Evolutionary conservation across 2,329 filamentous ascomycete species (phyloP).

Genomic region (Aureobasidium musti): DNA sequence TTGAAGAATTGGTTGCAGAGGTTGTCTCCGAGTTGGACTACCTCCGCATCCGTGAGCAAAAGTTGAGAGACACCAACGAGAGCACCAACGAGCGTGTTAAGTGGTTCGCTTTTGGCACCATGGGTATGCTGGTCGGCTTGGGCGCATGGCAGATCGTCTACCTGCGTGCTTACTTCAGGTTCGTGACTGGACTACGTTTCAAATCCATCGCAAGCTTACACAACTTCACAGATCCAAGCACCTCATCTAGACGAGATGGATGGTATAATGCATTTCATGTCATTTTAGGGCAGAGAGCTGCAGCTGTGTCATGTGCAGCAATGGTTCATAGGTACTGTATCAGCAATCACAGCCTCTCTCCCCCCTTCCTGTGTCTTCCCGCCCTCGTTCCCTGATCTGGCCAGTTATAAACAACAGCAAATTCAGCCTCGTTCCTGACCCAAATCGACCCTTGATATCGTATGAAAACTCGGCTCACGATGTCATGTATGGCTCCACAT

Average conservation of each 20-base stretch:
- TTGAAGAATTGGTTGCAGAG: slow-evolving; percentile 87
- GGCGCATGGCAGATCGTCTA: slow-evolving; percentile 99
- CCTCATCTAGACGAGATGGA: slow-evolving; percentile 47
- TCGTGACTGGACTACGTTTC: slow-evolving; percentile 36
- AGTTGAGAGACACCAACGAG: slow-evolving; percentile 97
- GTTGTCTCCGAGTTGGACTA: slow-evolving; percentile 97
- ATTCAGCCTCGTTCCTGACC: neutral
- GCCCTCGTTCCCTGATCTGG: neutral
- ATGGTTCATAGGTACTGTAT: slow-evolving; percentile 28
- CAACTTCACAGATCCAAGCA: slow-evolving; percentile 49
- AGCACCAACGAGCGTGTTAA: slow-evolving; percentile 98
- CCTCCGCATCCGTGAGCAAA: slow-evolving; percentile 84
- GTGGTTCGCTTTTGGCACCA: slow-evolving; percentile 95
- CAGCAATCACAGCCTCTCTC: slow-evolving; percentile 25
- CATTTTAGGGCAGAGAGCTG: slow-evolving; percentile 17
- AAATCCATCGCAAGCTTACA: slow-evolving; percentile 11
- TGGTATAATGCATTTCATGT: slow-evolving; percentile 25
- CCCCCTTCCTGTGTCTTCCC: neutral
- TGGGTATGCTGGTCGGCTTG: slow-evolving; percentile 82
- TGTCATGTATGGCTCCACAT: slow-evolving; percentile 31
- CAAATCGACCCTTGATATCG: no score
- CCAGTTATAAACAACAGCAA: slow-evolving; percentile 1
- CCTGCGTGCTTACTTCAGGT: slow-evolving; percentile 94
- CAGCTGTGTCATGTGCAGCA: slow-evolving; percentile 13
- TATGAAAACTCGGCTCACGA: neutral